Evolutionary conservation across 306 rosid species (phyloP).

Genomic region (Acacia crassicarpa): DNA sequence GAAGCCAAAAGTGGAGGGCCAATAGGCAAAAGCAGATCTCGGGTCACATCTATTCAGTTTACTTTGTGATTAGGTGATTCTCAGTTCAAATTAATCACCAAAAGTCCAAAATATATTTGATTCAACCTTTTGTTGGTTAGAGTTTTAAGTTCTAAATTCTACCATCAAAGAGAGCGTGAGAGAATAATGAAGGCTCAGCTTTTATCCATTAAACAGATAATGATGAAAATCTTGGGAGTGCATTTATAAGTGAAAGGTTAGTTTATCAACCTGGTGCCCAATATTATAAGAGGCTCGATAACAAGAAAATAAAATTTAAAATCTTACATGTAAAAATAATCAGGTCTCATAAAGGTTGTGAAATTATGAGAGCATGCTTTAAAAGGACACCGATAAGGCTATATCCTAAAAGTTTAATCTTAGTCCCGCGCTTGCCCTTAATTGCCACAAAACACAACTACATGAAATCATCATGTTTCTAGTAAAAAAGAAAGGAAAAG

Average conservation of each 20-base stretch:
- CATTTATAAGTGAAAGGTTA: neutral
- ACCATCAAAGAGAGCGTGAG: neutral
- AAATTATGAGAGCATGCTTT: neutral
- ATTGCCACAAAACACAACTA: neutral
- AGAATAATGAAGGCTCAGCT: neutral
- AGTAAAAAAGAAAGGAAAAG: neutral
- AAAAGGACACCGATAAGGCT: neutral
- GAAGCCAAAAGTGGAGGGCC: neutral
- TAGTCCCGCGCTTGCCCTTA: neutral
- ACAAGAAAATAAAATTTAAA: neutral
- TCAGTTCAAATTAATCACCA: neutral
- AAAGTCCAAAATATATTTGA: neutral
- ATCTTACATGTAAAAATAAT: neutral
- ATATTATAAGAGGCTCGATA: too few species aligned
- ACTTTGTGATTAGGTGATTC: neutral
- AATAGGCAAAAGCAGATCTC: neutral
- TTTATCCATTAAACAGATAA: neutral
- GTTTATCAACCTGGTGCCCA: neutral
- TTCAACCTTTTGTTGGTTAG: neutral
- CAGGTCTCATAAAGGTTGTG: neutral
- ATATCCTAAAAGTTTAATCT: neutral
- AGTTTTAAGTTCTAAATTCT: neutral
- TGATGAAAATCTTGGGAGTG: neutral
- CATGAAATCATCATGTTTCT: neutral
- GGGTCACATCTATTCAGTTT: neutral